Conservation (phyloP, 2,329 filamentous ascomycete species). For the Phoma herbarum region DNA sequence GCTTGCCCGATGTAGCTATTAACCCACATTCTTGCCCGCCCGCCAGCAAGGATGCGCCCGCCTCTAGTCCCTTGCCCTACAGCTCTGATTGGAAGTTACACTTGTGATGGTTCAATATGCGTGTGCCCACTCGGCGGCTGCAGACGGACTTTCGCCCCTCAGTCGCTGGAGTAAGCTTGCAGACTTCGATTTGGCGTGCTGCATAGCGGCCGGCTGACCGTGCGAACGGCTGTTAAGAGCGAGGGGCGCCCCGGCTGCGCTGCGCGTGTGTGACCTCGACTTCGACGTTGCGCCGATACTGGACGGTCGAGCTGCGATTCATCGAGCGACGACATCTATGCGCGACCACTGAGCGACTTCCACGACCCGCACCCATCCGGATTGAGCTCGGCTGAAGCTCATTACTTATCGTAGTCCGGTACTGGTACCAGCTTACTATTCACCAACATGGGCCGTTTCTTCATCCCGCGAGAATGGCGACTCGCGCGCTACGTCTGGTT, state of each 20-base stretch:
- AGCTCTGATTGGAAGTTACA: slow-evolving; percentile 36
- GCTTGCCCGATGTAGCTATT: slow-evolving; percentile 11
- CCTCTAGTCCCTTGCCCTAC: slow-evolving; percentile 15
- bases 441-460: slow-evolving; percentile 50
- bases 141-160: slow-evolving; percentile 37
- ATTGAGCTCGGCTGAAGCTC: slow-evolving; percentile 19
- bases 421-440: not conserved
- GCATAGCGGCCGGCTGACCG: slow-evolving; percentile 24
- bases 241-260: slow-evolving; percentile 29
- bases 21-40: slow-evolving; percentile 8
- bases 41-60: slow-evolving; percentile 16
- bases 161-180: slow-evolving; percentile 22
- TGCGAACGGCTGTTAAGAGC: slow-evolving; percentile 37
- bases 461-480: slow-evolving; percentile 65
- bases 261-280: slow-evolving; percentile 17
- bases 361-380: slow-evolving; percentile 20
- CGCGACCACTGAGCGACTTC: slow-evolving; percentile 15
- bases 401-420: not conserved
- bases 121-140: slow-evolving; percentile 47
- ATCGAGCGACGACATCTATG: slow-evolving; percentile 18
- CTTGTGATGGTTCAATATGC: slow-evolving; percentile 42
- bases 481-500: slow-evolving; percentile 61
- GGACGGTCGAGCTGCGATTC: slow-evolving; percentile 19
- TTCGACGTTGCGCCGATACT: slow-evolving; percentile 24
- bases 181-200: slow-evolving; percentile 25